Percentiles rank a stretch among this genome's conserved stretches.
Conservation (phyloP, 805 yeast species). For the Wickerhamomyces subpelliculosus region DNA sequence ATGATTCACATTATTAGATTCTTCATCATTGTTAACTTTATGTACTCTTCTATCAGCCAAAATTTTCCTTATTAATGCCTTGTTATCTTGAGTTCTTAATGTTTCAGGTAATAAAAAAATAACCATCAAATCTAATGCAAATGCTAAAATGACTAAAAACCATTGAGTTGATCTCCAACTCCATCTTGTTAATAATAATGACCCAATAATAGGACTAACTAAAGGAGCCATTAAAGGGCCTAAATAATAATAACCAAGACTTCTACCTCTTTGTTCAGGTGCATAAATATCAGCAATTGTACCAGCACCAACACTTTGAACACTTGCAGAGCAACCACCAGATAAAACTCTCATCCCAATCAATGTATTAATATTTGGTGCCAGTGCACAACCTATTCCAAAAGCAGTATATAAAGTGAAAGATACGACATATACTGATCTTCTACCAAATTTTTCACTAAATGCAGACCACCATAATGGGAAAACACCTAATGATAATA, state of each 20-base stretch:
- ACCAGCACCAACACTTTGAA: constrained; percentile 88
- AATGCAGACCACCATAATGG: constrained; percentile 89
- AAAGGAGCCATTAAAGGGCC: constrained; percentile 82
- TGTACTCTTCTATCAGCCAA: constrained; percentile 30
- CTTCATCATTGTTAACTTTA: constrained; percentile 2
- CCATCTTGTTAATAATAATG: constrained; percentile 62
- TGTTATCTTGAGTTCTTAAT: constrained; percentile 46
- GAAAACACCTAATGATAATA: constrained; percentile 66
- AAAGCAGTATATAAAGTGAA: constrained; percentile 59
- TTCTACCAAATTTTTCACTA: constrained; percentile 68
- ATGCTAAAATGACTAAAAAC: constrained; percentile 67
- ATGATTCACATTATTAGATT: no score
- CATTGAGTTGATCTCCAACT: constrained; percentile 91
- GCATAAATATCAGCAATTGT: constrained; percentile 69
- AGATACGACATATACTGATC: constrained; percentile 65
- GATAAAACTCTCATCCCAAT: constrained; percentile 64
- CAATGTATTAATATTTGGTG: constrained; percentile 53
- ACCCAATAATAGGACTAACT: constrained; percentile 74
- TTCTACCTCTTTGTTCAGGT: constrained; percentile 64
- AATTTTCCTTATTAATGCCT: constrained; percentile 40
- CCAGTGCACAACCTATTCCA: constrained; percentile 63
- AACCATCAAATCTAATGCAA: constrained; percentile 41
- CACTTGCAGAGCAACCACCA: constrained; percentile 81
- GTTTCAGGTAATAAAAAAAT: constrained; percentile 71
- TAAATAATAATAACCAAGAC: constrained; percentile 73